These are phyloP conservation scores for Sarocladium strictum DNA, from an alignment of 2,329 filamentous ascomycete species.

Conservation along the genomic window DNA sequence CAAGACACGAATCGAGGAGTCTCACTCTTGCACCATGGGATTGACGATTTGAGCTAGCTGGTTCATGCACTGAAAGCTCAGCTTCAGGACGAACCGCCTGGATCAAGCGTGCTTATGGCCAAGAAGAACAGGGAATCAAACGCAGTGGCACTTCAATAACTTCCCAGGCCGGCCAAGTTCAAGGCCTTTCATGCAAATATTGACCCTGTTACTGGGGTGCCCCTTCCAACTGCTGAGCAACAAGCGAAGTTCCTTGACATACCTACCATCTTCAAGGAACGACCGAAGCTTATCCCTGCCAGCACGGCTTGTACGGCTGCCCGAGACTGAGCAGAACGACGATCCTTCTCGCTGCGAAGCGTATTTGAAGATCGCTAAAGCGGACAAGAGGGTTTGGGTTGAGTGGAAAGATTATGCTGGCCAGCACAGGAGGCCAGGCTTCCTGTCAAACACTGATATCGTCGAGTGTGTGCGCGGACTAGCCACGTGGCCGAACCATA, in stretches of 20 bases:
- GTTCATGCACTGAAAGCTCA: constrained; percentile 40
- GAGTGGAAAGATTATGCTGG: constrained; percentile 45
- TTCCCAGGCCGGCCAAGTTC: constrained; percentile 41
- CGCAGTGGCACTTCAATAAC: constrained; percentile 31
- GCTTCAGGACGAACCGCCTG: constrained; percentile 15
- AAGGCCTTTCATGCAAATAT: constrained; percentile 45
- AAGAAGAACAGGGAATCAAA: constrained; percentile 30
- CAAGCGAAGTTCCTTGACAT: constrained; percentile 34
- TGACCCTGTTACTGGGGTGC: constrained; percentile 26
- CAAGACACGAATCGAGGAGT: constrained; percentile 43
- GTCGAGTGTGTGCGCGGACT: constrained; percentile 40
- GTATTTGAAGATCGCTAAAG: constrained; percentile 26
- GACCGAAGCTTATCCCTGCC: constrained; percentile 26
- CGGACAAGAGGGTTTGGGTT: constrained; percentile 37
- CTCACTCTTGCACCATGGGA: constrained; percentile 39
- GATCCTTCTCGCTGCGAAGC: constrained; percentile 35
- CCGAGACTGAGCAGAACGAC: constrained; percentile 28
- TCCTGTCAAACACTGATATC: constrained; percentile 33
- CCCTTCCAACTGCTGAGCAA: constrained; percentile 26
- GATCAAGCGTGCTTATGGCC: not conserved
- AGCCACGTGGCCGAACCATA: constrained; percentile 40
- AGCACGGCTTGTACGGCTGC: constrained; percentile 21
- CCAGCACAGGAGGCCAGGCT: constrained; percentile 26
- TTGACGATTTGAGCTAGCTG: constrained; percentile 38
- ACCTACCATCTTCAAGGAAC: constrained; percentile 24